Conservation (phyloP, 2,329 filamentous ascomycete species). For the Penicillium nordicum region DNA sequence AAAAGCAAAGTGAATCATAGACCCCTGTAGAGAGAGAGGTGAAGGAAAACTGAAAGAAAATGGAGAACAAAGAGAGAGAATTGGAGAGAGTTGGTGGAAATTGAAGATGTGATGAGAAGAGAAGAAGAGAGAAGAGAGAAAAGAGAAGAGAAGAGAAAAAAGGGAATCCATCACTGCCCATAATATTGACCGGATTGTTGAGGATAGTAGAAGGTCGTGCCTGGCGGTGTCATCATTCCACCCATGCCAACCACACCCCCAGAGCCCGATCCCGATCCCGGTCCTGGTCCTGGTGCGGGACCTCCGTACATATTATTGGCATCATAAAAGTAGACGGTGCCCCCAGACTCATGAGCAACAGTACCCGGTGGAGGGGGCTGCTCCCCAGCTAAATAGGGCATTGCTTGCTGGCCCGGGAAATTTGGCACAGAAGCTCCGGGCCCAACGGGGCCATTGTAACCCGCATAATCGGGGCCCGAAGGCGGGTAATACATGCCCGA, state of each 20-base stretch:
- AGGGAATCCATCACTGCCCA: slow-evolving; percentile 23
- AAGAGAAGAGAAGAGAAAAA: slow-evolving; percentile 8
- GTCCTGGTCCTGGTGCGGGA: background rate
- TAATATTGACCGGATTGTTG: slow-evolving; percentile 64
- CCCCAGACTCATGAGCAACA: slow-evolving; percentile 84
- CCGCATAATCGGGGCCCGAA: slow-evolving; percentile 36
- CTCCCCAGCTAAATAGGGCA: slow-evolving; percentile 37
- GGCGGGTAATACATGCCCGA: slow-evolving; percentile 69
- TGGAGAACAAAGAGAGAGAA: slow-evolving; percentile 8
- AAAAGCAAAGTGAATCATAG: slow-evolving; percentile 1
- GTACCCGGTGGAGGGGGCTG: slow-evolving; percentile 51
- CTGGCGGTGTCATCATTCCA: slow-evolving; percentile 70
- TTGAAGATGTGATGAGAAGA: background rate
- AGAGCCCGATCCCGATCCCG: slow-evolving; percentile 47
- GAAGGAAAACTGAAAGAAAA: slow-evolving; percentile 7
- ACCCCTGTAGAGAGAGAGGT: slow-evolving; percentile 11
- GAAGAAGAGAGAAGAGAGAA: slow-evolving; percentile 1
- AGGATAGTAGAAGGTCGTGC: slow-evolving; percentile 53
- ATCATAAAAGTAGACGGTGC: slow-evolving; percentile 95
- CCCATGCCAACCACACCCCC: slow-evolving; percentile 66
- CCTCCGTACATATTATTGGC: slow-evolving; percentile 60
- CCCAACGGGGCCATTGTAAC: slow-evolving; percentile 47
- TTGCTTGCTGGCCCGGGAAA: slow-evolving; percentile 53
- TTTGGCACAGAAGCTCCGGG: slow-evolving; percentile 51
- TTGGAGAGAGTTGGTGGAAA: background rate